Conservation (phyloP, 352 stramenopile genomes). For the Blastocystis sp. region DNA sequence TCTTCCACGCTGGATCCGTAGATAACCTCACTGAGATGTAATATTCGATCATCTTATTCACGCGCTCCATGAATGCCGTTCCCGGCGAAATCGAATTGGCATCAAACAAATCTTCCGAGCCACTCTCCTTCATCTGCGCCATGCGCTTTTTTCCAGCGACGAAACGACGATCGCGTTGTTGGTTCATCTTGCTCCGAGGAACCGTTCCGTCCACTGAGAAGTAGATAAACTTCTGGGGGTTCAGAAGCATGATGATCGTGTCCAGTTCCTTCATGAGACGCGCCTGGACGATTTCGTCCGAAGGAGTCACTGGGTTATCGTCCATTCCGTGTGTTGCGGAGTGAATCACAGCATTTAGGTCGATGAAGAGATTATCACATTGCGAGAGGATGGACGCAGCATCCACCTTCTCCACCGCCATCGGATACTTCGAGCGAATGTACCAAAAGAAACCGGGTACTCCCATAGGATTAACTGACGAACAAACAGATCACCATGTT, state of each 20-base stretch:
- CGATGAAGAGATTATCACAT: constrained; percentile 50
- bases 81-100: constrained; percentile 97
- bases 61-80: constrained; percentile 88
- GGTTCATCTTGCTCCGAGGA: background rate
- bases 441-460: constrained; percentile 9
- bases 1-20: constrained; percentile 81
- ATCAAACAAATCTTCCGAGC: constrained; percentile 77
- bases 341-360: constrained; percentile 30
- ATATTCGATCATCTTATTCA: constrained; percentile 71
- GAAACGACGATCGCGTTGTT: constrained; percentile 38
- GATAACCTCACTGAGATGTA: constrained; percentile 80
- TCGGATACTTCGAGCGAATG: background rate
- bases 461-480: background rate
- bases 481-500: background rate
- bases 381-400: background rate
- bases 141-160: constrained; percentile 57
- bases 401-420: constrained; percentile 4
- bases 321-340: background rate
- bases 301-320: too few relatives aligned
- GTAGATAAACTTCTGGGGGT: constrained; percentile 35
- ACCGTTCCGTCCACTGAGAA: constrained; percentile 4
- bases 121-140: constrained; percentile 58
- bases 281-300: too few relatives aligned
- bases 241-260: constrained; percentile 26
- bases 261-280: constrained; percentile 34